A percentile compares a stretch with the other conserved stretches of the same genome.
phyloP scores from a whole-genome alignment of 2,329 filamentous ascomycete genomes.

The Mycosphaerella arachidis region DNA sequence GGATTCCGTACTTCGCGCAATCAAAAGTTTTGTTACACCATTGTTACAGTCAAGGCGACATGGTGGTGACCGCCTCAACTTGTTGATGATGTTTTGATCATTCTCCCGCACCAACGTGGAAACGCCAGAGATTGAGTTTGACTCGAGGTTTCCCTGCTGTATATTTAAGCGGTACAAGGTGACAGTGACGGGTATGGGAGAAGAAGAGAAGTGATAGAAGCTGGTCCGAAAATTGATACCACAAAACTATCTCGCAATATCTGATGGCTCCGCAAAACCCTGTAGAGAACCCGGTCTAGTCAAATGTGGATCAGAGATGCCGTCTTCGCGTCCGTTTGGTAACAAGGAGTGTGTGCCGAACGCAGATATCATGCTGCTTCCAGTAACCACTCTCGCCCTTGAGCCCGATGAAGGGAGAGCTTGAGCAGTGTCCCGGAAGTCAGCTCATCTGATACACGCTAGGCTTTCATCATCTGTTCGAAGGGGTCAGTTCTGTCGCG shows the following conservation, averaged over 20 bases:
- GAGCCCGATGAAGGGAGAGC: conserved; percentile 86
- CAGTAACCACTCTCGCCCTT: conserved; percentile 73
- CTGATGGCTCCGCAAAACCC: neutral
- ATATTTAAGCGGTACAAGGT: conserved; percentile 5
- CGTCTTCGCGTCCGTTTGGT: conserved; percentile 89
- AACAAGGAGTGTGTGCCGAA: conserved; percentile 99
- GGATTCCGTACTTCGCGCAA: neutral
- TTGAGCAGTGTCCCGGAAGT: conserved; percentile 57
- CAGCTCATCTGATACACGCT: conserved; percentile 92
- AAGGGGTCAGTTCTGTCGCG: conserved; percentile 16
- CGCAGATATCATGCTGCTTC: conserved; percentile 90
- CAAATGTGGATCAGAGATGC: conserved; percentile 78
- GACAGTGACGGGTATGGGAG: neutral
- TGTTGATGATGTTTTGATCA: conserved; percentile 27
- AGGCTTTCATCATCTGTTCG: conserved; percentile 96
- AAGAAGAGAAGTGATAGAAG: neutral
- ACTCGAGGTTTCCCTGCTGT: conserved; percentile 19
- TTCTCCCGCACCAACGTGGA: conserved; percentile 29
- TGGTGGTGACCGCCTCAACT: conserved; percentile 23
- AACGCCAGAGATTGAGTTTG: conserved; percentile 19
- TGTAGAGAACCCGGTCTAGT: conserved; percentile 8
- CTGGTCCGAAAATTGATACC: neutral
- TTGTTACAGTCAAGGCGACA: conserved; percentile 33
- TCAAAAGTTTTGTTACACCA: conserved; percentile 20
- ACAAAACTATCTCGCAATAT: neutral